Base-by-base conservation (phyloP, 352 stramenopile species). In the Phytophthora kernoviae region DNA sequence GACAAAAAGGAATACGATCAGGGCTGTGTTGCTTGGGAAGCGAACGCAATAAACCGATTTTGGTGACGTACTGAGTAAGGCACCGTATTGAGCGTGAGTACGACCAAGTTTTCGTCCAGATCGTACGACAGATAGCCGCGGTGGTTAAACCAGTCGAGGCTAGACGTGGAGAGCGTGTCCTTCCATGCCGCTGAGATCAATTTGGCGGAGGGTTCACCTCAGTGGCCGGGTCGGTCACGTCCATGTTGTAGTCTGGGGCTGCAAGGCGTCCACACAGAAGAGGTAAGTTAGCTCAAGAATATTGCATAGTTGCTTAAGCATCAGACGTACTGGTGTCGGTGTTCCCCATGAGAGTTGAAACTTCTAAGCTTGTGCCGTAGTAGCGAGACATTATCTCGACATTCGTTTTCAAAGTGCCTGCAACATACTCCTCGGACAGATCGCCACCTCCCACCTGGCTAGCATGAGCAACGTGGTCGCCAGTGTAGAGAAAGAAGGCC, bases 71-170 rank as follows among this genome's bases (percentile, higher is more conserved):
- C 82, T 62, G 84, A 90, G 57, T 93, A 94, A 0, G 81, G 75
- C 5, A 91, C 50, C 0, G 85, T 94, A 62, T 92, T 94, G 47
- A 94, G 75, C 4, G 83, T 89, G 36, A 94, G 52, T 15, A 94
- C 57, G 5, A 66, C 40, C 10, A 92, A 61, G 9, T 87, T 84
- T 17, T 78, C 71, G 54, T 89, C 81, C 9, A 92, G 60, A 7
- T 74, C 55, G 62, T 87, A 85, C 30, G 61, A 44, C 12, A 91
- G 40, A 51, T 82, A 94, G 1, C 85, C 83, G 9, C 68, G 69
- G 26, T 55, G 57, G 20, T 81, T 73, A 44, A 92, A 84, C 36
- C 47, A 43, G 4, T 82, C 67, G n/a, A 88, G 81, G 46, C 90
- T 74, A 17, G 62, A 64, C 20, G 58, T 47, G 11, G 74, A 78